Base-by-base conservation (phyloP, 163 green algal species). In the Smithsoniella earleae region DNA sequence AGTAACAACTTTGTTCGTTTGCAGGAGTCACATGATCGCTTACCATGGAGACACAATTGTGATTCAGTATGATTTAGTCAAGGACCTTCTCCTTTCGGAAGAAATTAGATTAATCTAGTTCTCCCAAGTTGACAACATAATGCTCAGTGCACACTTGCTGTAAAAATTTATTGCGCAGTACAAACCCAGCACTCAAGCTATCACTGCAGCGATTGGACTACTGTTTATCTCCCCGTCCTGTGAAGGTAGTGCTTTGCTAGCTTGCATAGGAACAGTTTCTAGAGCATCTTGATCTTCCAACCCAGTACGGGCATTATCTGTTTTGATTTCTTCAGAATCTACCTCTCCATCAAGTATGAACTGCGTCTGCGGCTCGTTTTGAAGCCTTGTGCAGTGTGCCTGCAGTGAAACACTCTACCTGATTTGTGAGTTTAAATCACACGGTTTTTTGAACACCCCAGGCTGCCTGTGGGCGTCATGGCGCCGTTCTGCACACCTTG, bases 21-120 rank as follows among this genome's bases (percentile, higher is more conserved):
- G 20, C 25, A 69, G 58, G 4, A 45, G 27, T 69, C n/a, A 69
- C 1, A 69, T 69, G 20, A 33, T 36, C 18, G n/a, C 34, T 16
- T 69, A 34, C 25, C n/a, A 33, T 22, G 25, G 58, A 16, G 58
- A 69, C 25, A 69, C 43, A 20, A 34, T 69, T 36, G 8, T 69
- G n/a, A 69, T 34, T 6, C 58, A 33, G 58, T 69, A 69, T 36
- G 27, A 69, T 4, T 13, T 38, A n/a, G 34, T 69, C n/a, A 69
- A 69, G 34, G 58, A 69, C 58, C 25, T 69, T 5, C 16, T 69
- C 20, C 58, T 69, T 69, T 30, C 58, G 6, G 58, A 69, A 13
- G 58, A 69, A 31, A 34, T 69, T 16, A 33, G 58, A 13, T 36
- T 69, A 31, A 18, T 69, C 8, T 69, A 34, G 18, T 30, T n/a